Base-by-base conservation (phyloP, 2,329 filamentous ascomycete species). In the Rhynchosporium agropyri region DNA sequence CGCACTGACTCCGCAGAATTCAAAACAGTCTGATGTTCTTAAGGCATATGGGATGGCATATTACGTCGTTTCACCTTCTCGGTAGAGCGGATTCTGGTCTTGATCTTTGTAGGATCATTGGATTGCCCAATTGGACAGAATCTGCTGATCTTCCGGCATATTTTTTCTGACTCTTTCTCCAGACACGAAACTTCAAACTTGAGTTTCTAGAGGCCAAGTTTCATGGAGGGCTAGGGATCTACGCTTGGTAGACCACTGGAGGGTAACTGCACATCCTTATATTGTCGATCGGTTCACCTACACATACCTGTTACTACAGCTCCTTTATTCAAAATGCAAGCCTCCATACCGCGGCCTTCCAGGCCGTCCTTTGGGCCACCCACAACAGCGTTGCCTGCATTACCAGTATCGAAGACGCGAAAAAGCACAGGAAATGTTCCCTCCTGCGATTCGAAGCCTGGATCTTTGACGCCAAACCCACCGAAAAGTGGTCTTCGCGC, bases 341-440 rank as follows among this genome's bases (percentile, higher is more conserved):
- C 72, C 61, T 68, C 73, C 45, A 63, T 74, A 60, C 74, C 74
- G 55, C 66, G 72, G 49, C 80, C 91, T 57, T 89, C 89, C 60
- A 83, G 86, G 74, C 83, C 87, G 31, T 87, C 88, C 20, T 80
- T 87, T 70, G 89, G 87, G 63, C 89, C 91, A 55, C 89, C 91
- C 15, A 86, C 85, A 36, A 83, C 86, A 66, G 85, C 89, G 33
- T 79, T 95, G 29, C 91, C 92, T 49, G 87, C 90, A 49, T 79
- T 96, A 54, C 91, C 92, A 33, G 80, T 90, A 20, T 77, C 81
- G 51, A 95, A 92, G 77, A 86, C 88, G 45, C 84, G 90, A 66
- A 91, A 89, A 75, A 88, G 84, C 76, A 87, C 79, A 62, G 83
- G 77, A 60, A 79, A 72, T 63, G 77, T 81, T 56, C 76, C 77